Percentiles rank a stretch among this genome's conserved stretches.
Conservation (phyloP, 257 asterid genomes). For the Penstemon barbatus region DNA sequence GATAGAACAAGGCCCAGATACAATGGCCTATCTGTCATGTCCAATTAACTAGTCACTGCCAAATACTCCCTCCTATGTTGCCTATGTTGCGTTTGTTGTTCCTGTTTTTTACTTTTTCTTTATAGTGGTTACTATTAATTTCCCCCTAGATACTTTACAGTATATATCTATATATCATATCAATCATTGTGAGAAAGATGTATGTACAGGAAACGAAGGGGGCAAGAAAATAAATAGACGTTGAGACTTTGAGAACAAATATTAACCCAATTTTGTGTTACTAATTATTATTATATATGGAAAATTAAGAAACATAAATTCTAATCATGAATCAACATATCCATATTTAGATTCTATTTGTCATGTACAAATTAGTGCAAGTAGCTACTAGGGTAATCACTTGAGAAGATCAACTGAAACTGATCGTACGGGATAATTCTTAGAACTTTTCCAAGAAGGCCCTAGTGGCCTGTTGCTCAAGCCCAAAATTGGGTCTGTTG, state of each 20-base stretch:
- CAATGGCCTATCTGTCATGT: constrained; percentile 51
- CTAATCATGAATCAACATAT: too few species aligned
- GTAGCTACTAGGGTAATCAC: too few species aligned
- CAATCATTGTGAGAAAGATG: neutral
- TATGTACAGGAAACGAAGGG: constrained; percentile 31
- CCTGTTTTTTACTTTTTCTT: neutral
- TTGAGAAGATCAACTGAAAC: too few species aligned
- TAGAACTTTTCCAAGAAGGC: too few species aligned
- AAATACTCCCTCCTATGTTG: constrained; percentile 1
- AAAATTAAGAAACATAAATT: too few species aligned
- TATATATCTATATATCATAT: constrained; percentile 12
- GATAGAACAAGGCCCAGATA: constrained; percentile 65
- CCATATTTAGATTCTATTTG: too few species aligned
- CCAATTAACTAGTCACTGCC: constrained; percentile 38
- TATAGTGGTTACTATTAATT: neutral
- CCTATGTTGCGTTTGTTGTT: neutral
- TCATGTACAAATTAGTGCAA: too few species aligned
- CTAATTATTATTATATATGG: neutral
- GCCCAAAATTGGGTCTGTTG: too few species aligned
- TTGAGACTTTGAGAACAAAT: constrained; percentile 11
- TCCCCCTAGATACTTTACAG: neutral
- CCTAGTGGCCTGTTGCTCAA: too few species aligned
- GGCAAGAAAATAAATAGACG: neutral
- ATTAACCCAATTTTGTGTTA: constrained; percentile 33
- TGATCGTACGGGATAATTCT: too few species aligned